Evolutionary conservation across 208 protist genomes (phyloP).

Genomic region (Leishmania turanica): DNA sequence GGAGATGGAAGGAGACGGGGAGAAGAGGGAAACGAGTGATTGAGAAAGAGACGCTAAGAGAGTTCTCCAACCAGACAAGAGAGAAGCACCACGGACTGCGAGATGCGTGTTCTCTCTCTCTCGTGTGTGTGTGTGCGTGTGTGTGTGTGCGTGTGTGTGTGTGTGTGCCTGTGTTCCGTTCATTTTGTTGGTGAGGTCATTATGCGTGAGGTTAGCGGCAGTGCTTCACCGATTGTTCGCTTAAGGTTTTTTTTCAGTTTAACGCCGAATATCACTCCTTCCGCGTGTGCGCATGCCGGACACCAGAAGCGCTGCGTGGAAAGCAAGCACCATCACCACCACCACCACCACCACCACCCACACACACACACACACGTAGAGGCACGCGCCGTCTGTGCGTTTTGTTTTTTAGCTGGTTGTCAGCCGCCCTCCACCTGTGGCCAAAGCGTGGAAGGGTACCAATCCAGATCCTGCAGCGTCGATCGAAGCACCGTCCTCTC

Average conservation of each 20-base stretch:
- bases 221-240: not conserved
- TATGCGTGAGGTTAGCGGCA: not conserved
- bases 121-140: no score
- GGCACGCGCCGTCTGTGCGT: not conserved
- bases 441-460: slow-evolving; percentile 29
- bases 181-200: no score
- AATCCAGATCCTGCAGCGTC: slow-evolving; percentile 32
- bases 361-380: not conserved
- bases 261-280: not conserved
- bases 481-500: slow-evolving; percentile 29
- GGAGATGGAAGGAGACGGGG: not conserved
- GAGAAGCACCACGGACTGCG: not conserved
- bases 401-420: not conserved
- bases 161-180: no score
- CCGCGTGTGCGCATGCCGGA: not conserved
- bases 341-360: no score
- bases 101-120: not conserved
- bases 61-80: not conserved
- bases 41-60: not conserved
- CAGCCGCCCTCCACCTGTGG: slow-evolving; percentile 6
- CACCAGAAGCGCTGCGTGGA: not conserved
- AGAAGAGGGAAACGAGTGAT: not conserved
- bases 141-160: no score
- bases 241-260: not conserved
- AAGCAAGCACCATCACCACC: not conserved